These are phyloP conservation scores for Aspergillus chevalieri DNA, from an alignment of 2,329 filamentous ascomycete species.

Conservation along the genomic window DNA sequence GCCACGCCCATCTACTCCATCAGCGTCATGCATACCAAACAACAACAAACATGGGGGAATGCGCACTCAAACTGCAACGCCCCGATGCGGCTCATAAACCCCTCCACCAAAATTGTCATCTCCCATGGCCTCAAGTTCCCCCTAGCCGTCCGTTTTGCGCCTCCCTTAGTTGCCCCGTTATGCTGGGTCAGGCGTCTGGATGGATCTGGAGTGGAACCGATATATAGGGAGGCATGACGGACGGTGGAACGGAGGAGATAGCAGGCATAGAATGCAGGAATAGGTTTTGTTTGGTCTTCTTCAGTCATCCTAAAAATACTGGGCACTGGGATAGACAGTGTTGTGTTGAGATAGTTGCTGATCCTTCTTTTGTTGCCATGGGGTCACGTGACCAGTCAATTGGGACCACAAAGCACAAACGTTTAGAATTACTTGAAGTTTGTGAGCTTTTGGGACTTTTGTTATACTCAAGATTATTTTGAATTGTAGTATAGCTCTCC, in stretches of 20 bases:
- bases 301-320: background rate
- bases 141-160: constrained; percentile 69
- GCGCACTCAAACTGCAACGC: constrained; percentile 90
- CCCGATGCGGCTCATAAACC: constrained; percentile 79
- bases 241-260: constrained; percentile 85
- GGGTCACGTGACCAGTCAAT: too few species aligned
- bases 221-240: constrained; percentile 64
- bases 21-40: constrained; percentile 1
- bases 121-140: constrained; percentile 75
- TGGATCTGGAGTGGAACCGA: constrained; percentile 88
- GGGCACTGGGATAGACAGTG: constrained; percentile 5
- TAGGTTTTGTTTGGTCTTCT: constrained; percentile 46
- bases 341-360: too few species aligned
- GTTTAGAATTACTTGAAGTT: too few species aligned
- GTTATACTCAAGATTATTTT: too few species aligned
- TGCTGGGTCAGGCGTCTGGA: constrained; percentile 80
- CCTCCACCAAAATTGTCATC: constrained; percentile 78
- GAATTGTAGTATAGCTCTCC: too few species aligned
- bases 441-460: too few species aligned
- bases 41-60: background rate
- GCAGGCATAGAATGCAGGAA: constrained; percentile 87
- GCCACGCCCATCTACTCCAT: constrained; percentile 73
- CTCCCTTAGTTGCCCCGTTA: constrained; percentile 77
- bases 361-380: too few species aligned
- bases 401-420: too few species aligned